A percentile compares a stretch with the other conserved stretches of the same genome.
These are phyloP conservation scores for Metarhizium brunneum DNA, from an alignment of 2,329 filamentous ascomycete genomes.

Conservation along the genomic window DNA sequence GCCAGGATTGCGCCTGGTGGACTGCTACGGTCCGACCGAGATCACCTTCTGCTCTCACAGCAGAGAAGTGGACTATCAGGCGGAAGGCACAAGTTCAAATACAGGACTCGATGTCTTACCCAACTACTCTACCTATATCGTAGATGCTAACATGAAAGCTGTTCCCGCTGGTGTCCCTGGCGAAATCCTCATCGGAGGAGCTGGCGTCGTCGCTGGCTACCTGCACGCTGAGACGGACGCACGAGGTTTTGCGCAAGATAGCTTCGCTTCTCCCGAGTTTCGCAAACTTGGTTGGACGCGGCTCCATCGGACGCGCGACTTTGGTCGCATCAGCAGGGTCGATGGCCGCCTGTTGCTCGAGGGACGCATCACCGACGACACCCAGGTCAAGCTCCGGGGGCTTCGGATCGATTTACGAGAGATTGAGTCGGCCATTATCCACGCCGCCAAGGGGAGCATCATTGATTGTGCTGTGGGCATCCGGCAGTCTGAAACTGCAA, in stretches of 20 bases:
- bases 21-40: conserved; percentile 22
- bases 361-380: conserved; percentile 31
- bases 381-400: conserved; percentile 35
- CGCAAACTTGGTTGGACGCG: background rate
- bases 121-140: conserved; percentile 24
- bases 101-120: background rate
- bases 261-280: conserved; percentile 8
- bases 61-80: conserved; percentile 24
- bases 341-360: conserved; percentile 26
- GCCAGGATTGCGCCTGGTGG: conserved; percentile 7
- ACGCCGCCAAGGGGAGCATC: conserved; percentile 10
- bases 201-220: conserved; percentile 31
- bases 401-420: conserved; percentile 38
- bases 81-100: conserved; percentile 25
- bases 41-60: background rate
- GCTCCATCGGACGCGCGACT: conserved; percentile 22
- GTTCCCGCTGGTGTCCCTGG: conserved; percentile 10
- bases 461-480: conserved; percentile 11
- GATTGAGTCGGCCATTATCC: conserved; percentile 15
- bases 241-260: conserved; percentile 4
- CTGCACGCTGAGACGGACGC: conserved; percentile 15
- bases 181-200: conserved; percentile 18
- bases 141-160: conserved; percentile 4
- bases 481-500: background rate
- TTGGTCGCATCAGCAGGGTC: conserved; percentile 17